These are phyloP conservation scores for Calvatia gigantea DNA, from an alignment of 768 basidiomycete genomes.

Conservation along the genomic window DNA sequence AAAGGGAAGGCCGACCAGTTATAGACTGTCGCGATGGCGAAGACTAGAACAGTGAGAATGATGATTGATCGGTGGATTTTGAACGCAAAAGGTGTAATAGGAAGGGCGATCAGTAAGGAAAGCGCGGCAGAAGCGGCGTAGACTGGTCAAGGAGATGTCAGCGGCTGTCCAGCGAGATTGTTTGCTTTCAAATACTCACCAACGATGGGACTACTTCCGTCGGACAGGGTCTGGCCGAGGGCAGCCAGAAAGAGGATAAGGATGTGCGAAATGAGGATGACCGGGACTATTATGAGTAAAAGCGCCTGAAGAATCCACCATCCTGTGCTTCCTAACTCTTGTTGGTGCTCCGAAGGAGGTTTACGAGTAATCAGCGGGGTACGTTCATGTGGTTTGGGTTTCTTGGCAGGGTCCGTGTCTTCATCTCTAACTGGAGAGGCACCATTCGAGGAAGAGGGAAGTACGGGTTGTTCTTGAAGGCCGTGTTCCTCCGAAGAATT, in stretches of 20 bases:
- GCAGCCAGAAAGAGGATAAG: slow-evolving; percentile 23
- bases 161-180: not conserved
- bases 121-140: slow-evolving; percentile 18
- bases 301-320: slow-evolving; percentile 30
- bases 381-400: slow-evolving; percentile 16
- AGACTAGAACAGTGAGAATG: slow-evolving; percentile 9
- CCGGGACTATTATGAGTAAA: slow-evolving; percentile 24
- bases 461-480: slow-evolving; percentile 13
- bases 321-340: slow-evolving; percentile 18
- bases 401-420: slow-evolving; percentile 4
- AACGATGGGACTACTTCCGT: slow-evolving; percentile 23
- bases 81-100: slow-evolving; percentile 23
- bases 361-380: slow-evolving; percentile 20
- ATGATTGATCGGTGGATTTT: slow-evolving; percentile 20
- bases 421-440: slow-evolving; percentile 3
- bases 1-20: slow-evolving; percentile 17
- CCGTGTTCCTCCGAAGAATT: slow-evolving; percentile 15
- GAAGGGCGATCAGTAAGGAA: slow-evolving; percentile 19
- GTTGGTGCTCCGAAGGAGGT: slow-evolving; percentile 13
- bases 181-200: slow-evolving; percentile 15
- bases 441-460: not conserved
- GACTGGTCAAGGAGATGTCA: slow-evolving; percentile 13
- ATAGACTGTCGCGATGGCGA: slow-evolving; percentile 14
- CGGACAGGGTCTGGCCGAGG: slow-evolving; percentile 25
- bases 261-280: slow-evolving; percentile 26